Evolutionary conservation across 805 yeast species (phyloP).

Genomic region (Nakazawaea holstii): DNA sequence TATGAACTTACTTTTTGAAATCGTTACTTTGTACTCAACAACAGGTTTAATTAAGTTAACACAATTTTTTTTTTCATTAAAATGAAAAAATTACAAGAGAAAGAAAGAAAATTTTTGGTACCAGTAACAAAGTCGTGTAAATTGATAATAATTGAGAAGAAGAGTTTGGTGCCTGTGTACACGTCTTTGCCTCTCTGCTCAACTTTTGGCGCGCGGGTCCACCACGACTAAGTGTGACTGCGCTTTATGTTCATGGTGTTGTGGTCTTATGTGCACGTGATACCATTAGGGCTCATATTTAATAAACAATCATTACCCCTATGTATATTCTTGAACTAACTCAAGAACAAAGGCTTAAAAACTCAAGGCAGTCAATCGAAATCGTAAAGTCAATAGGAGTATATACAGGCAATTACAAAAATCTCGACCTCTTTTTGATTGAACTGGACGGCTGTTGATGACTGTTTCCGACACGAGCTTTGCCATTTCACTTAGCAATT

Average conservation of each 20-base stretch:
- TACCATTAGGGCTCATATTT: neutral
- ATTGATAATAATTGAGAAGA: neutral
- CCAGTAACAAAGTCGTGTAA: no score
- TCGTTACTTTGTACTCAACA: slow-evolving; percentile 9
- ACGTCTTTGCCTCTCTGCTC: neutral
- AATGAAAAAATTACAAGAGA: neutral
- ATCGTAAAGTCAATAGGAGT: no score
- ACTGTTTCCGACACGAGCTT: no score
- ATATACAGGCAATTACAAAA: no score
- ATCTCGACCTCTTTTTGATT: no score
- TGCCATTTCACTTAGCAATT: no score
- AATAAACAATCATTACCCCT: no score
- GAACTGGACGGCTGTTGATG: no score
- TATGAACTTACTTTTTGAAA: slow-evolving; percentile 8
- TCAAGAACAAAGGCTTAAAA: no score
- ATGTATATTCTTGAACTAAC: no score
- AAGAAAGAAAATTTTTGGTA: no score
- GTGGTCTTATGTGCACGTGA: neutral
- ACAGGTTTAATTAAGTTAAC: neutral
- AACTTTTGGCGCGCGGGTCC: neutral
- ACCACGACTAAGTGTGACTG: neutral
- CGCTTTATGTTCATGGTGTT: neutral
- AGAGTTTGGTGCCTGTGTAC: neutral
- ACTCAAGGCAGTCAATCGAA: no score
- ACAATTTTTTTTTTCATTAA: slow-evolving; percentile 1